phyloP scores from a whole-genome alignment of 345 rosid genomes.

The Populus tremula region DNA sequence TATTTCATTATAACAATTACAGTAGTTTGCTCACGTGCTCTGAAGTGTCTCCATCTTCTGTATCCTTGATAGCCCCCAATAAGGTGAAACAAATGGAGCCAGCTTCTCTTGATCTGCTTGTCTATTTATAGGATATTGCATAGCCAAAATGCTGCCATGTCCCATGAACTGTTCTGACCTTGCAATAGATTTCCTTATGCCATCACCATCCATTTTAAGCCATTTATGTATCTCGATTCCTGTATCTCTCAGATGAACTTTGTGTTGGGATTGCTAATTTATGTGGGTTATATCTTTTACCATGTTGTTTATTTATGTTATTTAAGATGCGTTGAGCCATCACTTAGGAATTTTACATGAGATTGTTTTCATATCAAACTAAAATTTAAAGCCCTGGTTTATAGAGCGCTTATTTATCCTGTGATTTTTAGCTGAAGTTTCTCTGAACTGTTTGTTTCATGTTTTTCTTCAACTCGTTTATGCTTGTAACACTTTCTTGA shows the following conservation, averaged over 20 bases:
- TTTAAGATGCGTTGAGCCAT: background rate
- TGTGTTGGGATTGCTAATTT: background rate
- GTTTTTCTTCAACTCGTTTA: background rate
- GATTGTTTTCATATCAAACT: background rate
- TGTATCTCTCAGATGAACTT: background rate
- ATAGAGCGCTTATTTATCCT: too few relatives aligned
- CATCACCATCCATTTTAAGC: background rate
- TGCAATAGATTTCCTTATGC: background rate
- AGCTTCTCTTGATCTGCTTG: background rate
- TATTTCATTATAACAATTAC: background rate
- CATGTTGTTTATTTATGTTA: background rate
- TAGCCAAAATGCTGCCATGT: background rate
- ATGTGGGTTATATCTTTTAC: background rate
- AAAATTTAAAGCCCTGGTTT: background rate
- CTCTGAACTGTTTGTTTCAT: background rate
- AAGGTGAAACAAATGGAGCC: background rate
- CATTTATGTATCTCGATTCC: background rate
- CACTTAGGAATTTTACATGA: background rate
- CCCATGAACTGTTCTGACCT: background rate
- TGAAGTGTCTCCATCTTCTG: background rate
- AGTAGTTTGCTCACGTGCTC: background rate
- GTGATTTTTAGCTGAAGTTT: background rate
- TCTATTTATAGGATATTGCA: background rate
- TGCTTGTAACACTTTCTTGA: background rate
- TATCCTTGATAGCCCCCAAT: background rate